Evolutionary conservation across 73 alveolate species (phyloP), one percentile per base, ranked within the genome.

Genomic region (Tetrahymena borealis): DNA sequence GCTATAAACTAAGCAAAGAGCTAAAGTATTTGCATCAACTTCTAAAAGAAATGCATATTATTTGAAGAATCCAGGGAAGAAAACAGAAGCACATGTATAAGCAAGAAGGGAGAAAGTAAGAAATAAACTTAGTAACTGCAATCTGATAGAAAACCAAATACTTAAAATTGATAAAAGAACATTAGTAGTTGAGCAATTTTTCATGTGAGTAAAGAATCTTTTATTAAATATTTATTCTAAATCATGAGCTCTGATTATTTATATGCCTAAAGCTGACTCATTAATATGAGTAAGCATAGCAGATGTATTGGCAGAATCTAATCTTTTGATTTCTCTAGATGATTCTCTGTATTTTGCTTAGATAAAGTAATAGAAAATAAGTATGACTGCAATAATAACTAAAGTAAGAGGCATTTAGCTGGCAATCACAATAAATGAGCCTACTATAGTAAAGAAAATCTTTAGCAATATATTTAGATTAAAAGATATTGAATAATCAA

Each of bases 271-370:
- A 9, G 93, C 91, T 20, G 95, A 78, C 79, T 93, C 95, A 90
- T 91, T 93, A n/a, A 93, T 43, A 93, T 93, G 95, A 4, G 93
- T 78, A 8, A 93, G 90, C 24, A 93, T 78, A 32, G 77, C 91
- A 7, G 93, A 91, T 39, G 90, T 92, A 39, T 93, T 93, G 12
- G 95, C 91, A 8, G 95, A 93, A 79, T 93, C 38, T 28, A 93
- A 79, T 93, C 95, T 93, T 40, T 93, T 93, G 10, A 93, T 79
- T 40, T 93, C 95, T 93, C 95, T 20, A 40, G 90, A 79, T 31
- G 93, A 79, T 85, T 93, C 40, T 85, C 95, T 79, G 39, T 79
- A 93, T 32, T 39, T 39, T 40, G 39, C 40, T 93, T 93, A 93
- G 18, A 93, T 15, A 42, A 60, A 39, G 13, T 90, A 60, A 85